These are phyloP conservation scores for Eremomyces bilateralis DNA, from an alignment of 495 filamentous ascomycete species.

Conservation along the genomic window DNA sequence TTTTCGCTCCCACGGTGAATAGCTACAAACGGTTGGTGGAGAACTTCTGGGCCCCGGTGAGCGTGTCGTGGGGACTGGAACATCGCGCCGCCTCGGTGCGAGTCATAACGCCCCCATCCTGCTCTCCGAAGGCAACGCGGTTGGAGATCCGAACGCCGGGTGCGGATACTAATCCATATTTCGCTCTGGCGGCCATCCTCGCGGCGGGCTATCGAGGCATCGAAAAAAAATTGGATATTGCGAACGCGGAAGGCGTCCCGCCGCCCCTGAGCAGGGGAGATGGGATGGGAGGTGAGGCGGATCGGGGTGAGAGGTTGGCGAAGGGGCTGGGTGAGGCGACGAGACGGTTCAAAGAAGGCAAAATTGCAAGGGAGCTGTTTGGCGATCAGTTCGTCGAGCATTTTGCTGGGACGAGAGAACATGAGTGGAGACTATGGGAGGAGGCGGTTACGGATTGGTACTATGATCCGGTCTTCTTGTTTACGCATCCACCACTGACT, in stretches of 20 bases:
- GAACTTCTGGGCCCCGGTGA: slow-evolving; percentile 97
- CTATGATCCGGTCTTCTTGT: slow-evolving; percentile 3
- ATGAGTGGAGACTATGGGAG: slow-evolving; percentile 81
- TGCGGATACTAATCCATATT: slow-evolving; percentile 74
- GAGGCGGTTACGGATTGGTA: slow-evolving; percentile 90
- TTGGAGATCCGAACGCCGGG: slow-evolving; percentile 85
- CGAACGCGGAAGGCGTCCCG: too few species aligned
- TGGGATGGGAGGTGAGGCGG: slow-evolving; percentile 45
- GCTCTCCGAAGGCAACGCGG: slow-evolving; percentile 61
- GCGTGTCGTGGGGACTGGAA: slow-evolving; percentile 89
- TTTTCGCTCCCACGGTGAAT: slow-evolving; percentile 86
- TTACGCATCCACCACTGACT: slow-evolving; percentile 6
- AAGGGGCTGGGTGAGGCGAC: slow-evolving; percentile 68
- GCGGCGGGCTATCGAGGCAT: slow-evolving; percentile 77
- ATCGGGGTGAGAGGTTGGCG: slow-evolving; percentile 51
- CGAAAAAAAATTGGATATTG: slow-evolving; percentile 68
- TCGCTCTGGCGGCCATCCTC: slow-evolving; percentile 70
- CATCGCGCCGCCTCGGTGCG: slow-evolving; percentile 84
- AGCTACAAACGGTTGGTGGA: slow-evolving; percentile 94
- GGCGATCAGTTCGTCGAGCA: slow-evolving; percentile 93
- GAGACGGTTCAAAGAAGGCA: slow-evolving; percentile 49
- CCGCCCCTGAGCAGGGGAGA: slow-evolving; percentile 69
- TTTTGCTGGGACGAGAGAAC: slow-evolving; percentile 76
- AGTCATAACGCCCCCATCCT: slow-evolving; percentile 68
- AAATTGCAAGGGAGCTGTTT: slow-evolving; percentile 76